Conservation (phyloP, 2,329 filamentous ascomycete genomes). For the Xylariales sp. region DNA sequence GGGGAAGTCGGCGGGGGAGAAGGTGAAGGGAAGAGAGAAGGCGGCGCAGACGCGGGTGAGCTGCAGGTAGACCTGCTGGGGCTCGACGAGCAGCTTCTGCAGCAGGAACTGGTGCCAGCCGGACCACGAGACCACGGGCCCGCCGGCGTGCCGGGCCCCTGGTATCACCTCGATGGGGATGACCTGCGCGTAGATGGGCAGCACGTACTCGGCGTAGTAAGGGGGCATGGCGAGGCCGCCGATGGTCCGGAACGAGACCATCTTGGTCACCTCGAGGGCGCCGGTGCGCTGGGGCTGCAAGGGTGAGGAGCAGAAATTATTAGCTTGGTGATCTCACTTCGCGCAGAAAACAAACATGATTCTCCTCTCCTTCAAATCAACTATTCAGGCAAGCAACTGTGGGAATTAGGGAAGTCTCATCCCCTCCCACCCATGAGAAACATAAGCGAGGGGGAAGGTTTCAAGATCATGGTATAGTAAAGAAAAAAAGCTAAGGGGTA, state of each 20-base stretch:
- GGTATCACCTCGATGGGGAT: neutral
- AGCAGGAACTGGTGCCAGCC: constrained; percentile 2
- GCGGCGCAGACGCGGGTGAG: neutral
- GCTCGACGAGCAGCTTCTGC: neutral
- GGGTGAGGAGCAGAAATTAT: neutral
- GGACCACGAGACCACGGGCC: neutral
- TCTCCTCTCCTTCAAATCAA: neutral
- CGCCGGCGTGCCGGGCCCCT: too few relatives aligned
- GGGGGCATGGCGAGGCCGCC: neutral
- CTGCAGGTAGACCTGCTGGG: neutral
- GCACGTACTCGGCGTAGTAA: neutral
- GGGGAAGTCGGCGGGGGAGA: neutral
- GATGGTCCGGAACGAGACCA: neutral
- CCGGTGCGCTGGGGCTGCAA: neutral
- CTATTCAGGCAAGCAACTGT: neutral
- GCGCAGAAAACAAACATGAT: too few relatives aligned
- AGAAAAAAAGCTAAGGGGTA: too few relatives aligned
- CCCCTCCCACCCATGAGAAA: too few relatives aligned
- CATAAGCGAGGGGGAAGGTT: too few relatives aligned
- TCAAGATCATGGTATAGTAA: too few relatives aligned
- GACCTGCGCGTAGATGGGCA: neutral
- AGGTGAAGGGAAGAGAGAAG: neutral
- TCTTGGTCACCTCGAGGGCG: neutral
- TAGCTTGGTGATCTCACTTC: neutral
- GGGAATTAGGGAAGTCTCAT: neutral